A percentile compares a stretch with the other conserved stretches of the same genome.
Conservation (phyloP, 306 rosid genomes). For the Macrotyloma uniflorum region DNA sequence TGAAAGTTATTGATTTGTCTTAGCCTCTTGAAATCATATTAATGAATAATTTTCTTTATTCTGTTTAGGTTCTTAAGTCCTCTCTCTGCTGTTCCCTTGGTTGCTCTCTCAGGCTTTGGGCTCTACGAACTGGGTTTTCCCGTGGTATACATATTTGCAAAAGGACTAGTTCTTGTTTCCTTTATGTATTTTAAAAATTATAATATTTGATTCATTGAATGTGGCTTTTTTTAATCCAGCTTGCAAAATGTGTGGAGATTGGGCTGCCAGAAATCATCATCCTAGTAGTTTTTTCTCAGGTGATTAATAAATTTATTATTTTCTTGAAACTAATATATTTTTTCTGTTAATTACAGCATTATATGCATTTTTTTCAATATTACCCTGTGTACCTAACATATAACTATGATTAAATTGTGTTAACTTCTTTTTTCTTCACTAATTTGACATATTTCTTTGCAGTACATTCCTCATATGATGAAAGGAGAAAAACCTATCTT, state of each 20-base stretch:
- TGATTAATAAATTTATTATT: background rate
- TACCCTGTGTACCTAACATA: background rate
- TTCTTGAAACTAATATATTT: background rate
- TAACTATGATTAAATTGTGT: background rate
- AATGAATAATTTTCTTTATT: conserved; percentile 14
- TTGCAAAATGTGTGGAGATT: conserved; percentile 77
- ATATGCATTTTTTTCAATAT: background rate
- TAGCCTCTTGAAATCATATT: background rate
- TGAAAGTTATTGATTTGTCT: conserved; percentile 8
- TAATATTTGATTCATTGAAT: conserved; percentile 2
- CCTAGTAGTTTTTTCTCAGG: conserved; percentile 58
- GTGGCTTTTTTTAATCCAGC: conserved; percentile 25
- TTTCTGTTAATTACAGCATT: background rate
- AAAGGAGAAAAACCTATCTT: conserved; percentile 45
- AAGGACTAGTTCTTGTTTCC: background rate
- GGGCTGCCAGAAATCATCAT: conserved; percentile 89
- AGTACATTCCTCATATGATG: conserved; percentile 49
- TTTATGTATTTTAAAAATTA: conserved; percentile 26
- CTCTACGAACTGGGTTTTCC: conserved; percentile 91
- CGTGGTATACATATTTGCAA: conserved; percentile 59
- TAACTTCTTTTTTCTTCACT: background rate
- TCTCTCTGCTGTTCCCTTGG: conserved; percentile 86
- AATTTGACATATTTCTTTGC: conserved; percentile 4
- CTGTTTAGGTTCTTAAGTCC: conserved; percentile 83
- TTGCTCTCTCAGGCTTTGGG: conserved; percentile 90